Evolutionary conservation across 768 basidiomycete genomes (phyloP).

Genomic region (Crassisporium funariophilum): DNA sequence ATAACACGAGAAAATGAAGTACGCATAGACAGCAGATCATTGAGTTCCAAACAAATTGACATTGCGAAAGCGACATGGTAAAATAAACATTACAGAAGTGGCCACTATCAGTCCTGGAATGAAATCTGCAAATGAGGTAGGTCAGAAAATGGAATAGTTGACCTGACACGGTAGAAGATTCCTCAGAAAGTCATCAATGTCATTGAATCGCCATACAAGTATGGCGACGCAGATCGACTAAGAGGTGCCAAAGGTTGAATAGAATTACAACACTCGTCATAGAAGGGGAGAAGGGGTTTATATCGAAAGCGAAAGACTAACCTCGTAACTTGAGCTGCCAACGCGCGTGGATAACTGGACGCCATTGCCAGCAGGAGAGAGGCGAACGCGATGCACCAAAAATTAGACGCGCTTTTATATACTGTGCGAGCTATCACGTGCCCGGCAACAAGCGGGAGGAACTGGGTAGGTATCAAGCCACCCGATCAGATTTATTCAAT

Average conservation of each 20-base stretch:
- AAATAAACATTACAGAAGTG: too few relatives aligned
- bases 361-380: neutral
- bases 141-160: too few relatives aligned
- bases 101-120: too few relatives aligned
- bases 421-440: constrained; percentile 21
- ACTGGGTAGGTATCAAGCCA: constrained; percentile 37
- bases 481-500: constrained; percentile 20
- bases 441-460: constrained; percentile 28
- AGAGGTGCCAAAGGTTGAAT: constrained; percentile 88
- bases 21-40: too few relatives aligned
- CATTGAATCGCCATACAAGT: constrained; percentile 56
- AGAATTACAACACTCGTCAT: constrained; percentile 81
- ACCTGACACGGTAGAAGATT: constrained; percentile 42
- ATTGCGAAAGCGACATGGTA: neutral
- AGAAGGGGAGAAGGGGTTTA: constrained; percentile 26
- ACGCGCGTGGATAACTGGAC: too few relatives aligned
- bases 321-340: constrained; percentile 13
- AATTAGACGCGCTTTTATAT: constrained; percentile 9
- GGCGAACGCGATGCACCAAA: neutral
- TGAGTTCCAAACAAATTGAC: constrained; percentile 3
- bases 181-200: constrained; percentile 88
- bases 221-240: constrained; percentile 69
- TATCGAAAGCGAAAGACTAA: constrained; percentile 25
- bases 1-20: too few relatives aligned
- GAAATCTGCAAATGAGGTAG: neutral